These are phyloP conservation scores for Pelargonium hybrid DNA, from an alignment of 441 rosid genomes.

Conservation along the genomic window DNA sequence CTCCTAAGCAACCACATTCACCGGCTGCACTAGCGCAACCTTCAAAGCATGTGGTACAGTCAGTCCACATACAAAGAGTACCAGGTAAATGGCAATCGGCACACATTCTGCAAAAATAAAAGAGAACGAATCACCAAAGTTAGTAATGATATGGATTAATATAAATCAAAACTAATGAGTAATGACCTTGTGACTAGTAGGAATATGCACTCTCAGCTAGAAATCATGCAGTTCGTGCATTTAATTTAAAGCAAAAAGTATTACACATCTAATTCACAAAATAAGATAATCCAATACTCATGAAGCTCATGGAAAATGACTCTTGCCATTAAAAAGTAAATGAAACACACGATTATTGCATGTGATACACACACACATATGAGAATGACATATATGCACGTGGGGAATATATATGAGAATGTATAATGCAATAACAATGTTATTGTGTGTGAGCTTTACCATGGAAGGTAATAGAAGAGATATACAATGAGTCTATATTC, in stretches of 20 bases:
- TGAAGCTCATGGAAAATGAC: neutral
- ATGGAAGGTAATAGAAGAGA: neutral
- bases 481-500: neutral
- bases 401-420: too few relatives aligned
- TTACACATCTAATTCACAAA: neutral
- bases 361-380: too few relatives aligned
- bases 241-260: neutral
- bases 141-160: neutral
- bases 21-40: conserved; percentile 86
- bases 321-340: neutral
- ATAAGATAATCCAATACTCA: neutral
- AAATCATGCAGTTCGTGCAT: neutral
- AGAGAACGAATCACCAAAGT: conserved; percentile 1
- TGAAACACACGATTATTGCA: neutral
- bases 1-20: conserved; percentile 97
- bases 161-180: neutral
- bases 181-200: neutral
- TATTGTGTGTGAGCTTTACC: neutral
- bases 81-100: conserved; percentile 99
- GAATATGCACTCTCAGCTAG: neutral
- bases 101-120: conserved; percentile 57
- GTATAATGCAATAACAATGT: neutral
- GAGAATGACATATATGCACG: too few relatives aligned
- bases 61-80: conserved; percentile 99
- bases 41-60: conserved; percentile 96